A percentile compares a stretch with the other conserved stretches of the same genome.
These are phyloP conservation scores for Amanita polypyramis DNA, from an alignment of 768 basidiomycete genomes.

Conservation along the genomic window DNA sequence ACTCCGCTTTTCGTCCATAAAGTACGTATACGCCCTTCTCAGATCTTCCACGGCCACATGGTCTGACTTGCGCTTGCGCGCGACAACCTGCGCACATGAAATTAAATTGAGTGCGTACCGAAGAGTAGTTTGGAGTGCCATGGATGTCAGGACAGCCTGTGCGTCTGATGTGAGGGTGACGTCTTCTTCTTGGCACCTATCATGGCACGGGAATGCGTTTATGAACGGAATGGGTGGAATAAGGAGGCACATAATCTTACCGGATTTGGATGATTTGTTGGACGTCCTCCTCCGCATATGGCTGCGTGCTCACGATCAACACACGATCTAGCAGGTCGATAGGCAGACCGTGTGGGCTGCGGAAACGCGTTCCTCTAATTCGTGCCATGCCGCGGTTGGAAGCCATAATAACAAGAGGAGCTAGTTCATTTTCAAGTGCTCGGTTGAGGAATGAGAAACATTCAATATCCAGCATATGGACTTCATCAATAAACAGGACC, in stretches of 20 bases:
- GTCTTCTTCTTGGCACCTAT: constrained; percentile 90
- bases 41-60: constrained; percentile 82
- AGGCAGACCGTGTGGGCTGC: constrained; percentile 90
- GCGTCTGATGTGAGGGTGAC: constrained; percentile 72
- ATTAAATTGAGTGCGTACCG: constrained; percentile 94
- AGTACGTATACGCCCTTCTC: constrained; percentile 74
- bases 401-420: constrained; percentile 97
- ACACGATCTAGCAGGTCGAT: constrained; percentile 92
- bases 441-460: constrained; percentile 98
- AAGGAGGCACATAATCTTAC: constrained; percentile 26
- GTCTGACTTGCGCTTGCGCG: constrained; percentile 72
- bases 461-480: constrained; percentile 99
- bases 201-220: constrained; percentile 1
- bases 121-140: constrained; percentile 84
- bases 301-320: constrained; percentile 88
- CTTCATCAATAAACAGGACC: constrained; percentile 99
- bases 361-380: constrained; percentile 92
- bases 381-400: constrained; percentile 92
- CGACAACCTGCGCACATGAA: constrained; percentile 81
- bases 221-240: not conserved
- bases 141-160: constrained; percentile 69
- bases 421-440: constrained; percentile 86
- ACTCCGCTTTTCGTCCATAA: constrained; percentile 89
- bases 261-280: constrained; percentile 89
- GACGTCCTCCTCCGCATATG: constrained; percentile 77